These are phyloP conservation scores for Microcos paniculata DNA, from an alignment of 345 rosid genomes.

Conservation along the genomic window DNA sequence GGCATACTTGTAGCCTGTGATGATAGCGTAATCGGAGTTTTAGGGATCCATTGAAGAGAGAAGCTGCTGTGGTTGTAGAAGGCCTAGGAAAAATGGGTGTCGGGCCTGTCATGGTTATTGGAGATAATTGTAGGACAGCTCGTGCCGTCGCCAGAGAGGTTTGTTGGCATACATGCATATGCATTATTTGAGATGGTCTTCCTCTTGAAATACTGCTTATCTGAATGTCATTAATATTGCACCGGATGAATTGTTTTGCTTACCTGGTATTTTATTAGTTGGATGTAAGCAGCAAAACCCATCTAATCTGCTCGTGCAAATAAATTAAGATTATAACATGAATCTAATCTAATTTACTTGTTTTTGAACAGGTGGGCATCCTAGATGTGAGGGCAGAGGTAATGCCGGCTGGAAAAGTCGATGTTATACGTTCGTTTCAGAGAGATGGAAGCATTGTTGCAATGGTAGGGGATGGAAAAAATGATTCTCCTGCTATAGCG, in stretches of 20 bases:
- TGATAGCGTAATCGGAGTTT: conserved; percentile 58
- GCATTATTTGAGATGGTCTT: neutral
- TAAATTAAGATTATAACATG: neutral
- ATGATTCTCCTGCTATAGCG: conserved; percentile 98
- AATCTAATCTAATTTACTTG: neutral
- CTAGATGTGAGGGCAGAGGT: conserved; percentile 93
- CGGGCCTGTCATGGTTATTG: conserved; percentile 91
- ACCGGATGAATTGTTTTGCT: neutral
- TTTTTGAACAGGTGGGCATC: conserved; percentile 68
- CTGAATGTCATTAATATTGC: neutral
- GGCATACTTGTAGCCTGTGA: conserved; percentile 72
- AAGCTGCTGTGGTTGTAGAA: conserved; percentile 87
- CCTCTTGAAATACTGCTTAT: neutral
- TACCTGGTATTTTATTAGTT: neutral
- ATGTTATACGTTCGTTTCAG: conserved; percentile 73
- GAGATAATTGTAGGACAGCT: conserved; percentile 98
- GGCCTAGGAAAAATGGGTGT: conserved; percentile 94
- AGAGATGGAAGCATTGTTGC: conserved; percentile 87
- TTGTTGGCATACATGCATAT: conserved; percentile 1
- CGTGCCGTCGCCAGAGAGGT: conserved; percentile 94
- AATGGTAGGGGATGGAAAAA: conserved; percentile 98
- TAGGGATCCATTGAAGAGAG: conserved; percentile 94
- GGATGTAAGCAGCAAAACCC: neutral
- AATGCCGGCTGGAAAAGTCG: conserved; percentile 95
- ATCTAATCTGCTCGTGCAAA: neutral